Conservation (phyloP, 257 asterid genomes). For the Salvia hispanica region DNA sequence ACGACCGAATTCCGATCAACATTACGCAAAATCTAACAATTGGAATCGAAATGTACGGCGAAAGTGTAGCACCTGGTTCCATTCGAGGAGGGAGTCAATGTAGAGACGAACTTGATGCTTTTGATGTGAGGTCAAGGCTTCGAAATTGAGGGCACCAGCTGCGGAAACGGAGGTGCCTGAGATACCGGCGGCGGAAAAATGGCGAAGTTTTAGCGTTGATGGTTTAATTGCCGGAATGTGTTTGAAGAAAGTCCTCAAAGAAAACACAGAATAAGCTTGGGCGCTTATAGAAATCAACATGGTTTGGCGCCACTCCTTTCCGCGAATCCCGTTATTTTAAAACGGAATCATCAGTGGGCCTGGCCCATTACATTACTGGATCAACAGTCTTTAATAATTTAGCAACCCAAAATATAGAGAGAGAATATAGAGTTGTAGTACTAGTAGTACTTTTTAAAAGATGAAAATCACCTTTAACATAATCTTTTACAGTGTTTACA, state of each 20-base stretch:
- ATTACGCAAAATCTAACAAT: background rate
- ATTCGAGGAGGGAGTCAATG: slow-evolving; percentile 70
- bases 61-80: slow-evolving; percentile 80
- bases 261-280: slow-evolving; percentile 31
- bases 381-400: too few species aligned
- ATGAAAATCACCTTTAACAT: too few species aligned
- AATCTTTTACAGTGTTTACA: too few species aligned
- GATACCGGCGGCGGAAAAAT: slow-evolving; percentile 25
- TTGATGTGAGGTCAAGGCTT: slow-evolving; percentile 52
- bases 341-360: background rate
- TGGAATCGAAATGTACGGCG: background rate
- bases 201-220: slow-evolving; percentile 31
- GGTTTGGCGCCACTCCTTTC: slow-evolving; percentile 32
- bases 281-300: slow-evolving; percentile 43
- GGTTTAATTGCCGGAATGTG: slow-evolving; percentile 44
- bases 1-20: background rate
- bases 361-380: too few species aligned
- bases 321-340: slow-evolving; percentile 3
- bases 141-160: slow-evolving; percentile 42
- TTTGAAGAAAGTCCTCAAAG: slow-evolving; percentile 65
- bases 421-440: too few species aligned
- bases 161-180: slow-evolving; percentile 32
- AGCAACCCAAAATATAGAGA: too few species aligned
- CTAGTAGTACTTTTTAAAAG: too few species aligned
- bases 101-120: slow-evolving; percentile 62